phyloP scores from a whole-genome alignment of 768 basidiomycete species.

The Boletus sp. region DNA sequence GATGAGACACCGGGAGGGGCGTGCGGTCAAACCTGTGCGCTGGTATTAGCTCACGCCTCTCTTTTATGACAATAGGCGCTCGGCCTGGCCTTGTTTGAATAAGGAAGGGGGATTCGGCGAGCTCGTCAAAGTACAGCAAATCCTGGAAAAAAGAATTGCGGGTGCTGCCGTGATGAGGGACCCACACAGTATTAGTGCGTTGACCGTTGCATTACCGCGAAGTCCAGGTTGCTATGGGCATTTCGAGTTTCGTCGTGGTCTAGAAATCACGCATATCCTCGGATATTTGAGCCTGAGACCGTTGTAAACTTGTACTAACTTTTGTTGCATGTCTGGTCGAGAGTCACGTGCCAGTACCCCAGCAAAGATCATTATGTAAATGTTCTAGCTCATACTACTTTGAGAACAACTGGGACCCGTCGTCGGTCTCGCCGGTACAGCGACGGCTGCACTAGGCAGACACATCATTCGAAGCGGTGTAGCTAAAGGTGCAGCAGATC shows the following conservation, averaged over 20 bases:
- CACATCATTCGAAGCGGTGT: constrained; percentile 63
- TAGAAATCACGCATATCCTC: too few relatives aligned
- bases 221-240: too few relatives aligned
- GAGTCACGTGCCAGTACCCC: constrained; percentile 11
- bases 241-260: not conserved
- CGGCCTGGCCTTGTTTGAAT: not conserved
- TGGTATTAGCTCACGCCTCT: too few relatives aligned
- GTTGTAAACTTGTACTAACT: too few relatives aligned
- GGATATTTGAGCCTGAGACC: too few relatives aligned
- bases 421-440: constrained; percentile 72
- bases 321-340: too few relatives aligned
- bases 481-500: constrained; percentile 65
- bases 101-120: constrained; percentile 6
- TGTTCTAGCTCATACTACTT: not conserved
- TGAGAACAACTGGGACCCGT: constrained; percentile 67
- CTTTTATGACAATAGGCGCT: constrained; percentile 2
- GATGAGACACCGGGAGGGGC: not conserved
- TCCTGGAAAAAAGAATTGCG: not conserved
- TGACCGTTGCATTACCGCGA: not conserved
- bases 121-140: constrained; percentile 17
- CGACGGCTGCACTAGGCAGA: constrained; percentile 76
- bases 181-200: not conserved
- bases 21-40: constrained; percentile 1
- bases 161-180: not conserved
- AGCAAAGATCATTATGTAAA: too few relatives aligned